Evolutionary conservation across 768 basidiomycete species (phyloP), one percentile per base, ranked within the genome.

Genomic region (Mycena rebaudengoi): DNA sequence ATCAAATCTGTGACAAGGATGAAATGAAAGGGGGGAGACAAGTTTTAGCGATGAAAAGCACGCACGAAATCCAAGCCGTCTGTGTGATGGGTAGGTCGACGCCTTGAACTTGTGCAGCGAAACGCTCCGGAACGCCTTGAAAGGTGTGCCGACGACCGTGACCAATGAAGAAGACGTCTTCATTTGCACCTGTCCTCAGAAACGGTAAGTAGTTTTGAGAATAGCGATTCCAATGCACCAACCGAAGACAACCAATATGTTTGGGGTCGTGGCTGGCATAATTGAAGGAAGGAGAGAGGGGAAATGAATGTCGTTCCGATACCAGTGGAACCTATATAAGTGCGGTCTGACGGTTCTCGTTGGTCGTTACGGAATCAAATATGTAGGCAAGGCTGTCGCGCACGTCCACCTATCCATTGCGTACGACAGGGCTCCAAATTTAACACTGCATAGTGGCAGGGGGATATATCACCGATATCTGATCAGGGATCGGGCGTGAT

Each of bases 21-120:
- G 7, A n/a, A n/a, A n/a, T n/a, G 21, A 44, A 5, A 44, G 7
- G 7, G 4, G 21, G 21, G 21, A 4, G 40, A 23, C 16, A 23
- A 7, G 46, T 30, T 30, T 48, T 7, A 8, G 16, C 35, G 32
- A 29, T 13, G 46, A 48, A 23, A 7, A 29, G 46, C 37, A 55
- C 53, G n/a, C 12, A 55, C 53, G 53, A 55, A 43, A 55, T 55
- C 40, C 53, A 55, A 2, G 10, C 53, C n/a, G 53, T 55, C 40
- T 55, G 41, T 16, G 53, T 43, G 13, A 55, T 25, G 21, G 53
- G 53, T 29, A 55, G 44, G 13, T 44, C 53, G 28, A 23, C 40
- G 29, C 53, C 41, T 44, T 55, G 53, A 43, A 55, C 53, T 11
- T 44, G 28, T n/a, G 40, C 25, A 21, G 41, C 53, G 41, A 55